Evolutionary conservation across 2,329 filamentous ascomycete species (phyloP).

Genomic region (Alternaria tenuissima): DNA sequence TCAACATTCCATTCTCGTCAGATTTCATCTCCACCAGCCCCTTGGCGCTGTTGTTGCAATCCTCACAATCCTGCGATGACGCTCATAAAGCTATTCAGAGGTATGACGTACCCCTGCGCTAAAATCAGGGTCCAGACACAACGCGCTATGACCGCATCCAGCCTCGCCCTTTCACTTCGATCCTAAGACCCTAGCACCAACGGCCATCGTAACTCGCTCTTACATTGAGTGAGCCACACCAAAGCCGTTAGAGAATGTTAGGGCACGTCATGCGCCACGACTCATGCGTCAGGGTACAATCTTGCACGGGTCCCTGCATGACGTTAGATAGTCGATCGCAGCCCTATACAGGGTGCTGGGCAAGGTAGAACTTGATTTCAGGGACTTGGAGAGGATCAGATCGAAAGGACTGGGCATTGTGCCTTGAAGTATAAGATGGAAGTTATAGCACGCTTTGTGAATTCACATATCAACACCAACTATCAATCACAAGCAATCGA

Average conservation of each 20-base stretch:
- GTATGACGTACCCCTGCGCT: slow-evolving; percentile 27
- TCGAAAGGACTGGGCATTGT: not conserved
- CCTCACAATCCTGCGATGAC: slow-evolving; percentile 20
- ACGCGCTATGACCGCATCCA: slow-evolving; percentile 21
- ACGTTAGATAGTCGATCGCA: slow-evolving; percentile 30
- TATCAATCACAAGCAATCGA: not conserved
- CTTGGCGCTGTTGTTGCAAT: not conserved
- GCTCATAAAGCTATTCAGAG: slow-evolving; percentile 21
- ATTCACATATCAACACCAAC: not conserved
- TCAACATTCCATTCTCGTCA: slow-evolving; percentile 1
- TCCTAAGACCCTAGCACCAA: slow-evolving; percentile 16
- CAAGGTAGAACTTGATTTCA: slow-evolving; percentile 35
- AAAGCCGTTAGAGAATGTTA: slow-evolving; percentile 1
- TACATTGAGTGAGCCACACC: slow-evolving; percentile 23
- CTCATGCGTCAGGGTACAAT: slow-evolving; percentile 3
- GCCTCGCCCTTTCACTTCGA: slow-evolving; percentile 9
- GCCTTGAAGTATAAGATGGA: slow-evolving; percentile 18
- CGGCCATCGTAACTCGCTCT: slow-evolving; percentile 22
- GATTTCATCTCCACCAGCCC: not conserved
- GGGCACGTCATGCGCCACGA: slow-evolving; percentile 30
- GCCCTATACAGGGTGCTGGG: slow-evolving; percentile 14
- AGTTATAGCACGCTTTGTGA: not conserved
- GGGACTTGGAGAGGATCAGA: slow-evolving; percentile 4
- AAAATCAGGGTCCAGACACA: slow-evolving; percentile 15
- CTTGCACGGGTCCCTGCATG: slow-evolving; percentile 34